Evolutionary conservation across 768 basidiomycete species (phyloP), one percentile per base, ranked within the genome.

Genomic region (Agaricus blazei): DNA sequence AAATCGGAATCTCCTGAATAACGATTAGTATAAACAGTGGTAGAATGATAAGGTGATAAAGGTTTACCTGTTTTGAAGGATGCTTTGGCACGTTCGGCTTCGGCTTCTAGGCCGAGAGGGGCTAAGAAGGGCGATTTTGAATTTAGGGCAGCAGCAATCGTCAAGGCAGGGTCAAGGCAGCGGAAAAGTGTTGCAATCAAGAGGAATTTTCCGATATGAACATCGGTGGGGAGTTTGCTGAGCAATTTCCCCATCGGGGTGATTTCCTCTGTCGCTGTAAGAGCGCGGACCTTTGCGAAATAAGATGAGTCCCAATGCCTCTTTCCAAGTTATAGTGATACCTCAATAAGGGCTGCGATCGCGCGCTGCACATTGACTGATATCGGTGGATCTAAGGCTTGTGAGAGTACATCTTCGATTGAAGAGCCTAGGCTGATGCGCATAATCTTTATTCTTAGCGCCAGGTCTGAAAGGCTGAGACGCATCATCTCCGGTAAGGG

Each of bases 401-500:
- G 81, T 37, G 86, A 84, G 2, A 99, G 76, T 6, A 93, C 92
- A 58, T 95, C 91, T 65, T 96, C 95, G 58, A 99, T 94, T 0
- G 90, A 86, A 9, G 76, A 71, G 7, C 90, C 94, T 31, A 95
- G 68, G 58, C 88, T 90, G 44, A 97, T 78, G 64, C 90, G 92
- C 81, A 98, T 87, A 56, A 96, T 96, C 72, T 95, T 95, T 69
- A 90, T 95, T 51, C 91, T 84, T 50, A 96, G 75, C 0, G 90
- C 90, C 29, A 99, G 80, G 65, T 98, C 93, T 34, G 94, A 93
- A 26, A 98, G 73, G 62, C 94, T 95, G 4, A 98, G 75, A 23
- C 96, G 84, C 75, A 90, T 84, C 82, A 99, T 99, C 71, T 99
- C 96, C 1, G 96, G 96, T 34, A 93, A 80, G 5, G 94, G 94